Percentiles rank a stretch among this genome's conserved stretches.
phyloP scores from a whole-genome alignment of 106 monocot species.

The Platanthera guangdongensis region DNA sequence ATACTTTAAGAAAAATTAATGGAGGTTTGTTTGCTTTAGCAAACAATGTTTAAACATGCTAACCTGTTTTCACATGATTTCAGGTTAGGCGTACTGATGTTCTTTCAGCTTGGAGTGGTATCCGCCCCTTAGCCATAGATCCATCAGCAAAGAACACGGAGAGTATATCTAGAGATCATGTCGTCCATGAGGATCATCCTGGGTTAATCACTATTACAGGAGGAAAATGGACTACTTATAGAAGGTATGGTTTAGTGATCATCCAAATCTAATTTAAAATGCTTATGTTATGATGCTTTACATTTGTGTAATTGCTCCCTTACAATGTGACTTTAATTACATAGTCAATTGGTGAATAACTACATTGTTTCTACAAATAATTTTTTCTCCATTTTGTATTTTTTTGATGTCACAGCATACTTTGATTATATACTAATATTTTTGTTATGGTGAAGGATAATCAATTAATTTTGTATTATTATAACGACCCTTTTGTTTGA shows the following conservation, averaged over 20 bases:
- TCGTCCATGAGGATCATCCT: constrained; percentile 84
- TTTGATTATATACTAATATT: too few species aligned
- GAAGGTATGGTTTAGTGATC: constrained; percentile 29
- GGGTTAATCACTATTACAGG: constrained; percentile 97
- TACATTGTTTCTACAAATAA: too few species aligned
- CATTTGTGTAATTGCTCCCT: background rate
- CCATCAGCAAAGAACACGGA: constrained; percentile 94
- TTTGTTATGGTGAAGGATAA: too few species aligned
- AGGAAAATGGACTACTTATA: constrained; percentile 98
- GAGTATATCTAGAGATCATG: constrained; percentile 95
- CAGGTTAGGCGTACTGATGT: constrained; percentile 94
- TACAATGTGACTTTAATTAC: background rate
- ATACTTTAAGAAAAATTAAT: background rate
- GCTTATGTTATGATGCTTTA: background rate
- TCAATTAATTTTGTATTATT: too few species aligned
- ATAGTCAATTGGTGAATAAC: background rate
- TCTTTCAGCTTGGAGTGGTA: constrained; percentile 99
- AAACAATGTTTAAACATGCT: background rate
- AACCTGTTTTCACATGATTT: background rate
- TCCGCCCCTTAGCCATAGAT: constrained; percentile 85
- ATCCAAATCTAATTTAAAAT: background rate
- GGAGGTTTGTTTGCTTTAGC: background rate
- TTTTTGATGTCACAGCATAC: too few species aligned
- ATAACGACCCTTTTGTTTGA: too few species aligned
- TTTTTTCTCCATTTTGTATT: background rate